Evolutionary conservation across 192 early-diverging fungal species (phyloP).

Genomic region (Backusella luteola): DNA sequence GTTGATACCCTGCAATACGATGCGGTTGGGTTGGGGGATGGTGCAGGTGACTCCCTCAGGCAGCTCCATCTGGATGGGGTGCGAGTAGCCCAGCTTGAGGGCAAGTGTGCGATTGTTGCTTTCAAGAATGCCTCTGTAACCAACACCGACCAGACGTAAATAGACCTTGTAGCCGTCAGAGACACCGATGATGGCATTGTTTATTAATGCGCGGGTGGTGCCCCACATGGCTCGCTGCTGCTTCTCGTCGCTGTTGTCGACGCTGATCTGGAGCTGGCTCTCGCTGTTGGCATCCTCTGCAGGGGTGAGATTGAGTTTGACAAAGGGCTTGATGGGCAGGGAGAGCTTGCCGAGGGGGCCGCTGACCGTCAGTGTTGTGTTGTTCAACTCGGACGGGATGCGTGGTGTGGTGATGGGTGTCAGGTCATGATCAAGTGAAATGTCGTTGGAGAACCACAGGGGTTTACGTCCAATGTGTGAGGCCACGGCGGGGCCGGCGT

Average conservation of each 20-base stretch:
- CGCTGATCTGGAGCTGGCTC: slow-evolving; percentile 46
- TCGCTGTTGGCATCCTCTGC: slow-evolving; percentile 30
- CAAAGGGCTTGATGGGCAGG: slow-evolving; percentile 83
- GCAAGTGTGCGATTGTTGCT: slow-evolving; percentile 53
- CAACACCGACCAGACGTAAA: slow-evolving; percentile 88
- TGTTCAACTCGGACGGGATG: slow-evolving; percentile 56
- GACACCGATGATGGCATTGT: slow-evolving; percentile 86
- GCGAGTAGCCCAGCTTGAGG: slow-evolving; percentile 86
- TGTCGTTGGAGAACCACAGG: slow-evolving; percentile 73
- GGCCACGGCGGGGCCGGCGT: slow-evolving; percentile 37
- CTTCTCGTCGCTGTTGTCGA: slow-evolving; percentile 61
- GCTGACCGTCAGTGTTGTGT: slow-evolving; percentile 66
- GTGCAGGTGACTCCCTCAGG: slow-evolving; percentile 76
- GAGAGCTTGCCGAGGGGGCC: slow-evolving; percentile 81
- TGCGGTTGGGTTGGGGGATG: slow-evolving; percentile 79
- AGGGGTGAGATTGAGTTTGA: slow-evolving; percentile 43
- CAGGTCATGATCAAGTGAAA: slow-evolving; percentile 65
- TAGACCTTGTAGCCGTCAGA: slow-evolving; percentile 84
- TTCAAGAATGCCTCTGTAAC: slow-evolving; percentile 88
- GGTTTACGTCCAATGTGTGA: slow-evolving; percentile 85
- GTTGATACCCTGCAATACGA: slow-evolving; percentile 81
- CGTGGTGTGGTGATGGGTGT: slow-evolving; percentile 67
- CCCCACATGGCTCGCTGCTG: slow-evolving; percentile 95
- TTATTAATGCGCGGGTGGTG: slow-evolving; percentile 86
- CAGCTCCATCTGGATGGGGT: slow-evolving; percentile 76